Evolutionary conservation across 1,284 basidiomycete species (phyloP).

Genomic region (Melampsora americana): DNA sequence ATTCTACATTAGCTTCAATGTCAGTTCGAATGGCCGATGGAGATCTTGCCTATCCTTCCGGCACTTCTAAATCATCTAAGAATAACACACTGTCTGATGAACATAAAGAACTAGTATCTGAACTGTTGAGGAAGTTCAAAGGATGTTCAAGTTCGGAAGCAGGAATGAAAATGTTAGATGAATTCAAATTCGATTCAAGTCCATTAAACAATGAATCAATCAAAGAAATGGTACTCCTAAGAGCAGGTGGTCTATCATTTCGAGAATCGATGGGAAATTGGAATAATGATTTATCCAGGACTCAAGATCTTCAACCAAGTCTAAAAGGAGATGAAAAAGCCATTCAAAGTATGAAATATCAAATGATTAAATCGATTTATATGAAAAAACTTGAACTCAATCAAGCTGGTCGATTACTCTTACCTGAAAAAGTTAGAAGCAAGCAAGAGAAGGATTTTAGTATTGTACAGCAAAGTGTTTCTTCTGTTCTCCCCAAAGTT

Average conservation of each 20-base stretch:
- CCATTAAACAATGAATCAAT: slow-evolving; percentile 4
- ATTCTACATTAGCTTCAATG: slow-evolving; percentile 29
- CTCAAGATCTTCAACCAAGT: background rate
- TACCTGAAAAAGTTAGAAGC: slow-evolving; percentile 29
- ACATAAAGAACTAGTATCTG: slow-evolving; percentile 4
- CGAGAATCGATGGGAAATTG: slow-evolving; percentile 8
- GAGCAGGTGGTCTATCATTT: slow-evolving; percentile 36
- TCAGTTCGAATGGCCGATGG: slow-evolving; percentile 4
- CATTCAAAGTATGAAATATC: slow-evolving; percentile 33
- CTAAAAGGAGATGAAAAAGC: slow-evolving; percentile 34
- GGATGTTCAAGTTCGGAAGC: slow-evolving; percentile 34
- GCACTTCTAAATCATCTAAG: background rate
- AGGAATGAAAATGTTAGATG: slow-evolving; percentile 29
- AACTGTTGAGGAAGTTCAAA: slow-evolving; percentile 32
- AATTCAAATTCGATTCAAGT: slow-evolving; percentile 20
- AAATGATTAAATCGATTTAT: slow-evolving; percentile 44
- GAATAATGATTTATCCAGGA: too few species aligned
- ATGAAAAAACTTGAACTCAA: slow-evolving; percentile 38
- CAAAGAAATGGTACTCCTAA: slow-evolving; percentile 29
- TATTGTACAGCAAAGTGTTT: slow-evolving; percentile 7
- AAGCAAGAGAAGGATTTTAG: slow-evolving; percentile 31
- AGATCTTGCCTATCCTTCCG: background rate
- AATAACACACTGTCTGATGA: background rate
- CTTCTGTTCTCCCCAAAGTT: background rate
- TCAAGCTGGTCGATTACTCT: slow-evolving; percentile 21